Conservation (phyloP, 345 rosid genomes). For the Rhodamnia rubescens region DNA sequence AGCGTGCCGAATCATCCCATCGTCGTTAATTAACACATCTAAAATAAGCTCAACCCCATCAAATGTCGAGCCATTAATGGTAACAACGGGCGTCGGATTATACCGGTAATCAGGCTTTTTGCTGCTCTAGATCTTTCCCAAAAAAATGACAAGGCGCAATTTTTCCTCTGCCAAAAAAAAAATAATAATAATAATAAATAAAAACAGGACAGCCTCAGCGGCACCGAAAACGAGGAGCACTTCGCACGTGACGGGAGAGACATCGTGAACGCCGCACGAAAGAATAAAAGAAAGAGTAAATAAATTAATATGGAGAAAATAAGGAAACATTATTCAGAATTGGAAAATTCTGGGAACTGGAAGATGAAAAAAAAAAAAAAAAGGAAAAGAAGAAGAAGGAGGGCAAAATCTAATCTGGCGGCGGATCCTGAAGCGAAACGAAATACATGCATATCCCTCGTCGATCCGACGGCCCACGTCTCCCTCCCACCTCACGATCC, state of each 20-base stretch:
- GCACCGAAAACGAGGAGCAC: background rate
- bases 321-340: background rate
- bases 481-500: slow-evolving; percentile 2
- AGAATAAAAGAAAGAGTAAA: rapidly evolving
- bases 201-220: background rate
- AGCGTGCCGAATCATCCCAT: too few relatives aligned
- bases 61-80: too few relatives aligned
- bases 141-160: too few relatives aligned
- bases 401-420: slow-evolving; percentile 7
- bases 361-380: background rate
- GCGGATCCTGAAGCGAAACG: slow-evolving; percentile 12
- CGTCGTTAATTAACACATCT: too few relatives aligned
- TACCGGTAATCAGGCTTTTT: too few relatives aligned
- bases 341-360: background rate
- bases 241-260: background rate
- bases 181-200: background rate
- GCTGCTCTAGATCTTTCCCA: too few relatives aligned
- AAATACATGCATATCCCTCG: background rate
- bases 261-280: too few relatives aligned
- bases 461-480: slow-evolving; percentile 15
- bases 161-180: too few relatives aligned
- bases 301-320: background rate
- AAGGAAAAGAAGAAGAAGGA: background rate
- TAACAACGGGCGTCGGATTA: too few relatives aligned
- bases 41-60: too few relatives aligned